Evolutionary conservation across 164 flowering plant species (phyloP), one percentile per base, ranked within the genome.

Genomic region (Protea cynaroides): DNA sequence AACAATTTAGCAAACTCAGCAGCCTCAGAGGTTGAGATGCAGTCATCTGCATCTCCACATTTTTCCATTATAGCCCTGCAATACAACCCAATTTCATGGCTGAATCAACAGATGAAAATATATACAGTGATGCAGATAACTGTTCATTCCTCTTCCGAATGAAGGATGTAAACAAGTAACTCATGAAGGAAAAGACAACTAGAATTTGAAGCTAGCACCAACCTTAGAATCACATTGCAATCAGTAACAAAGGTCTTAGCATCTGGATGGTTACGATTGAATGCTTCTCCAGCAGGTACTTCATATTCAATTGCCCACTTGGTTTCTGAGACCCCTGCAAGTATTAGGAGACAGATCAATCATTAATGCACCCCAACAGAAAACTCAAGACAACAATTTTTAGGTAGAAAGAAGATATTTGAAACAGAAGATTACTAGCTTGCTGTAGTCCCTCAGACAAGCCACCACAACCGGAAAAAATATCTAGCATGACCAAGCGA

Each of bases 291-390:
- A 25, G 99, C 97, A 52, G 96, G 88, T 49, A 83, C 89, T 56
- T 94, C 98, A 67, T 91, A 94, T 77, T 94, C 98, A 66, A 94
- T 94, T 25, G 98, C 97, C 99, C 99, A 94, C 66, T 94, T 91
- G 23, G 97, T 94, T 38, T 34, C 1, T 29, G 89, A 74, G 11
- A 68, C 89, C 60, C 98, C 98, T 93, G 83, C 25, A 73, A 56
- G 24, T 21, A 40, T 69, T 19, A n/a, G 50, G 54, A 64, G 44
- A n/a, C 25, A 75, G 53, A 24, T 61, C 15, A 11, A 23, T 17
- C 38, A 7, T 29, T 29, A 3, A 58, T 44, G n/a, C n/a, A n/a
- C n/a, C n/a, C n/a, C 46, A 50, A 25, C 56, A 14, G 37, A 8
- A 58, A 68, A 59, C 8, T 37, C 7, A 40, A 56, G 10, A 12